These are phyloP conservation scores for Carex sylvatica DNA, from an alignment of 202 grass and related monocot genomes.

Conservation along the genomic window DNA sequence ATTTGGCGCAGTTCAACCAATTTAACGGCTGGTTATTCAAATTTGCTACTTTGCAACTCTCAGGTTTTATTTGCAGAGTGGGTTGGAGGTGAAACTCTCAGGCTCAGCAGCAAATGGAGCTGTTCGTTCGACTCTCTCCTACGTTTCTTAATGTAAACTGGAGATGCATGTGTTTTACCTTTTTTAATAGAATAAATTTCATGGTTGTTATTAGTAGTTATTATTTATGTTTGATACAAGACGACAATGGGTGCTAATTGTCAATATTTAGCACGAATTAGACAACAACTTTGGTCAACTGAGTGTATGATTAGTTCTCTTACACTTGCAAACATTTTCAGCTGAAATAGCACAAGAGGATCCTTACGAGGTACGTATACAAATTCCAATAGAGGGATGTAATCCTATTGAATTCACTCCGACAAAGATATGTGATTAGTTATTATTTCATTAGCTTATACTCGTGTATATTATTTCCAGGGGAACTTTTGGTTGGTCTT, in stretches of 20 bases:
- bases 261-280: background rate
- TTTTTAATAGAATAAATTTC: background rate
- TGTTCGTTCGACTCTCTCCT: conserved; percentile 66
- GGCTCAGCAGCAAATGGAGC: conserved; percentile 53
- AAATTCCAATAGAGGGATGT: conserved; percentile 66
- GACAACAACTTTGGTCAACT: background rate
- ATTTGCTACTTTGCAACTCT: no score
- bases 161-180: conserved; percentile 63
- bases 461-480: background rate
- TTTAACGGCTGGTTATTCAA: no score
- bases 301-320: background rate
- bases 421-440: conserved; percentile 81
- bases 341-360: conserved; percentile 53
- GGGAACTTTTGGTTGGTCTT: background rate
- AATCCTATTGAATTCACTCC: conserved; percentile 83
- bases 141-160: conserved; percentile 72
- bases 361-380: conserved; percentile 70
- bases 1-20: no score
- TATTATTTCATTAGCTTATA: conserved; percentile 20
- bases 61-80: conserved; percentile 52
- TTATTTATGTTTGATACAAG: conserved; percentile 2
- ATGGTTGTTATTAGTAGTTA: background rate
- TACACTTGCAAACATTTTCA: conserved; percentile 25
- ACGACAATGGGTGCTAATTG: background rate
- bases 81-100: conserved; percentile 55